Conservation (phyloP, 176 grass and related monocot species). For the Neostapfia colusana region DNA sequence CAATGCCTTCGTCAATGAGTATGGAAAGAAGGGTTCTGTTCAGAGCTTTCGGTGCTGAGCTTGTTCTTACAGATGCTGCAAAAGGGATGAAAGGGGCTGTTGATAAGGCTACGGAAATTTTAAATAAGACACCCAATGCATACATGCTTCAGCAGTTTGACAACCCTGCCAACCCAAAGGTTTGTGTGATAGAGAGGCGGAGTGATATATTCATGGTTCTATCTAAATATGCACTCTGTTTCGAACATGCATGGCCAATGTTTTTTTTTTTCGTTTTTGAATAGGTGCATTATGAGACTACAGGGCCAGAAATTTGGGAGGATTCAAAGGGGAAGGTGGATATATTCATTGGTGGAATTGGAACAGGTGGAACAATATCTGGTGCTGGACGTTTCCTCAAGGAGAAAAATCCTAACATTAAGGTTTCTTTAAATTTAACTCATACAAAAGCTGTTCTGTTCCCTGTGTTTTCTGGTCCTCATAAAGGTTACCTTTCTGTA, state of each 20-base stretch:
- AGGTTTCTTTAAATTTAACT: conserved; percentile 46
- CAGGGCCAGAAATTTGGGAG: conserved; percentile 97
- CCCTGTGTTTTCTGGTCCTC: conserved; percentile 21
- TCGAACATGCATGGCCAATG: not conserved
- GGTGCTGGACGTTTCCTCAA: conserved; percentile 80
- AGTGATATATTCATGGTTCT: not conserved
- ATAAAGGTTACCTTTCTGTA: conserved; percentile 30
- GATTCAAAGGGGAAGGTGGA: conserved; percentile 92
- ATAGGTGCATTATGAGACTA: conserved; percentile 93
- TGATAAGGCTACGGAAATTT: conserved; percentile 88
- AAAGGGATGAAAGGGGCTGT: conserved; percentile 96
- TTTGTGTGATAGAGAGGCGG: conserved; percentile 6
- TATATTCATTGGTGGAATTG: conserved; percentile 90
- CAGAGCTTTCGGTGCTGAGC: conserved; percentile 89
- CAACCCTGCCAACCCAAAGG: conserved; percentile 95
- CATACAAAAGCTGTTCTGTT: conserved; percentile 9
- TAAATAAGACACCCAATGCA: conserved; percentile 71
- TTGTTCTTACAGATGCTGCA: conserved; percentile 81
- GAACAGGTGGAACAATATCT: conserved; percentile 94
- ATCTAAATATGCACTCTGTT: conserved; percentile 10
- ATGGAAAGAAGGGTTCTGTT: conserved; percentile 91
- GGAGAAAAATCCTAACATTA: conserved; percentile 86
- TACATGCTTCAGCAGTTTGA: conserved; percentile 99
- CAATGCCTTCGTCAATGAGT: conserved; percentile 95
- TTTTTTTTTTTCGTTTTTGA: conserved; percentile 30